Evolutionary conservation across 345 rosid genomes (phyloP).

Genomic region (Arabidopsis arenosa): DNA sequence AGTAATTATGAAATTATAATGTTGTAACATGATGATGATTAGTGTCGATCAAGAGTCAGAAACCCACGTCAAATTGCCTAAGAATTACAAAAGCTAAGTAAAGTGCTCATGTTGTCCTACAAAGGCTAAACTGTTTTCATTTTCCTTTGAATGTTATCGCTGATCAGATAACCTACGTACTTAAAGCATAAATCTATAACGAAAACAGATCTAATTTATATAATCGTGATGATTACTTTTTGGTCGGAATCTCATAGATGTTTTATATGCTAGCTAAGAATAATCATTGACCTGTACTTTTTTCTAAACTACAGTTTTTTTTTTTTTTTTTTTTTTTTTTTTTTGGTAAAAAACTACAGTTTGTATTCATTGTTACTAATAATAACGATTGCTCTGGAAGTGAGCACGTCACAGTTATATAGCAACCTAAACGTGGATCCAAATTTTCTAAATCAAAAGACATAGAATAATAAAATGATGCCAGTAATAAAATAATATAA

Average conservation of each 20-base stretch:
- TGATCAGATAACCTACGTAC: conserved; percentile 7
- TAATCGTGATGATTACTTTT: conserved; percentile 11
- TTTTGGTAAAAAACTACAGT: not conserved
- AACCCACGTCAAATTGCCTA: not conserved
- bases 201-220: not conserved
- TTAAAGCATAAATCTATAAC: not conserved
- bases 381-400: not conserved
- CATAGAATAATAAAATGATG: not conserved
- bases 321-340: too few relatives aligned
- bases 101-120: not conserved
- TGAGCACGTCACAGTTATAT: conserved; percentile 15
- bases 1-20: not conserved
- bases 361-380: not conserved
- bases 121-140: not conserved
- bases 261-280: conserved; percentile 20
- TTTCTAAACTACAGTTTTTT: not conserved
- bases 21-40: conserved; percentile 2
- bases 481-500: not conserved
- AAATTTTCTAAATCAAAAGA: conserved; percentile 9
- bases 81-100: conserved; percentile 8
- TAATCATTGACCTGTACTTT: conserved; percentile 7
- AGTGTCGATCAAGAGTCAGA: conserved; percentile 1
- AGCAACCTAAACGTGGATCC: not conserved
- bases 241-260: conserved; percentile 16
- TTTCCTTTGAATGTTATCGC: not conserved